These are phyloP conservation scores for Penicillium italicum DNA, from an alignment of 2,329 filamentous ascomycete species.

Conservation along the genomic window DNA sequence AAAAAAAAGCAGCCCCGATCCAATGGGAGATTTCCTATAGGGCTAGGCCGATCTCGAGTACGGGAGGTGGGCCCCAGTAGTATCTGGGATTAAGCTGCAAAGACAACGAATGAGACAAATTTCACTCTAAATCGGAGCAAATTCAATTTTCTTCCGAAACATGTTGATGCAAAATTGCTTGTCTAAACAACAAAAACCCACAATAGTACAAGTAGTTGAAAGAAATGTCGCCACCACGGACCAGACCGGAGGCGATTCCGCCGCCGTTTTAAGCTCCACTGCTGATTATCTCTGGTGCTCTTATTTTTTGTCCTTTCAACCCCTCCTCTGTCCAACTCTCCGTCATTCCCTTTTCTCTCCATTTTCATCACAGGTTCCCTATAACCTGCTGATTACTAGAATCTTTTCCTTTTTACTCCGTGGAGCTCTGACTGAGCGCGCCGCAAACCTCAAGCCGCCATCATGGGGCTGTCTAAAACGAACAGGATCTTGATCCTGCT, in stretches of 20 bases:
- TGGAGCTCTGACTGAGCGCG: slow-evolving; percentile 23
- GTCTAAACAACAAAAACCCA: neutral
- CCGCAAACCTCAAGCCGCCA: slow-evolving; percentile 16
- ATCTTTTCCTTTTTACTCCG: neutral
- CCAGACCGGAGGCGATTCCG: slow-evolving; percentile 18
- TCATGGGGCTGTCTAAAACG: slow-evolving; percentile 86
- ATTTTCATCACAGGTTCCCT: neutral
- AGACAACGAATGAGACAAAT: neutral
- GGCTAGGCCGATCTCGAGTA: neutral
- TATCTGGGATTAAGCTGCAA: neutral
- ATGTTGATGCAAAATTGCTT: neutral
- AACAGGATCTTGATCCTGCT: slow-evolving; percentile 91
- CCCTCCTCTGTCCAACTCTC: neutral
- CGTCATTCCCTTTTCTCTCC: neutral
- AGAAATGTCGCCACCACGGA: slow-evolving; percentile 15
- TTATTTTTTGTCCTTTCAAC: neutral
- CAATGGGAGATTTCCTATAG: neutral
- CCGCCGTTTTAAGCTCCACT: slow-evolving; percentile 15
- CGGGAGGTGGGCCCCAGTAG: neutral
- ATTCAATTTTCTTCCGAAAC: neutral
- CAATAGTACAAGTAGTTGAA: neutral
- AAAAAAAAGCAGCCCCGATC: neutral
- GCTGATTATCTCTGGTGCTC: slow-evolving; percentile 5
- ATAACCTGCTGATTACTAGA: neutral
- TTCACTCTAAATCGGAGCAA: neutral